Percentiles rank a stretch among this genome's conserved stretches.
These are phyloP conservation scores for Cyberlindnera petersonii DNA, from an alignment of 805 yeast genomes.

Conservation along the genomic window DNA sequence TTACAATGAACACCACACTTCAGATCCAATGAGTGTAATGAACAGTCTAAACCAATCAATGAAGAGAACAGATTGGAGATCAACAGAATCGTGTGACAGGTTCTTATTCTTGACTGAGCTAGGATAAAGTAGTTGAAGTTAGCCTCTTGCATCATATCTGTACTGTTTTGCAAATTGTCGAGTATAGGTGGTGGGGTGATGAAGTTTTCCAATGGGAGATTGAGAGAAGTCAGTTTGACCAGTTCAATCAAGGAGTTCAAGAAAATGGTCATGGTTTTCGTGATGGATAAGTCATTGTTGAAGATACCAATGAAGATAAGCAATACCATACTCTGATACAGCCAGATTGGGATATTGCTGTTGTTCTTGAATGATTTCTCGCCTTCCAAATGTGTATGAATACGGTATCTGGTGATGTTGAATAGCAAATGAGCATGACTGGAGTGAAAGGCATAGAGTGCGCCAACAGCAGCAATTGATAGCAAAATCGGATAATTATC, in stretches of 20 bases:
- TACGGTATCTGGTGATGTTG: conserved; percentile 61
- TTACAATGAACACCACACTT: conserved; percentile 64
- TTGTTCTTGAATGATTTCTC: conserved; percentile 29
- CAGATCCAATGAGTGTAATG: conserved; percentile 44
- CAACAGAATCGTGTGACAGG: conserved; percentile 61
- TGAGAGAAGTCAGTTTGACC: conserved; percentile 69
- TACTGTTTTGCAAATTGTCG: conserved; percentile 30
- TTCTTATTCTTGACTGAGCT: conserved; percentile 74
- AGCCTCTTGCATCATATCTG: conserved; percentile 29
- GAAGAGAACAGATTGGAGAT: conserved; percentile 55
- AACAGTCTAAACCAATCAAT: conserved; percentile 40
- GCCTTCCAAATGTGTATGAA: conserved; percentile 61
- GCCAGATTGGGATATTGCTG: conserved; percentile 77
- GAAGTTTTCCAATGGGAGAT: conserved; percentile 50
- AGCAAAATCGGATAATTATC: conserved; percentile 63
- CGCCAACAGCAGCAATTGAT: conserved; percentile 87
- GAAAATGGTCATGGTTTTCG: conserved; percentile 74
- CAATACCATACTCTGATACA: conserved; percentile 77
- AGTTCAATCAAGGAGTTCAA: conserved; percentile 75
- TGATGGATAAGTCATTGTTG: conserved; percentile 61
- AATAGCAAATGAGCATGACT: conserved; percentile 68
- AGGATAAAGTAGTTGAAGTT: conserved; percentile 51
- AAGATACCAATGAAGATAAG: conserved; percentile 82
- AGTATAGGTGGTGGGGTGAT: conserved; percentile 38
- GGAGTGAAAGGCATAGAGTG: conserved; percentile 77